Evolutionary conservation across 129 eudicot genomes (phyloP).

Genomic region (Erigeron canadensis): DNA sequence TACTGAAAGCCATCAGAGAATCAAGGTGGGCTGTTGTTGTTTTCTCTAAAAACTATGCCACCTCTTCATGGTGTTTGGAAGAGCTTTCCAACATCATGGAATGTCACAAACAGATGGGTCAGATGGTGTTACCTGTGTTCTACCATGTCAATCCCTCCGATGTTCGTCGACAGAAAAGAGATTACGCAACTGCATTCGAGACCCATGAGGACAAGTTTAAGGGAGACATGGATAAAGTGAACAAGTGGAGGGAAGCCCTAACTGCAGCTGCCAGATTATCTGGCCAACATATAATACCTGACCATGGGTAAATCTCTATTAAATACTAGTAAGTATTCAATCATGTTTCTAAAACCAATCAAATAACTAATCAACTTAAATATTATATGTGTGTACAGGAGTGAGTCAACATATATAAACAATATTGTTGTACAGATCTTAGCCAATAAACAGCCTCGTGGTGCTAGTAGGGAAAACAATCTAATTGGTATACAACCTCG

Average conservation of each 20-base stretch:
- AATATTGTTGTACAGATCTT: too few relatives aligned
- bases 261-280: slow-evolving; percentile 13
- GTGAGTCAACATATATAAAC: too few relatives aligned
- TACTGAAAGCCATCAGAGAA: not conserved
- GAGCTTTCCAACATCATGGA: not conserved
- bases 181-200: slow-evolving; percentile 2
- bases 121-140: slow-evolving; percentile 20
- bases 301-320: too few relatives aligned
- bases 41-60: not conserved
- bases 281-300: slow-evolving; percentile 14
- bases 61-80: not conserved
- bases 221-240: not conserved
- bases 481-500: too few relatives aligned
- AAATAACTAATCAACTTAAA: too few relatives aligned
- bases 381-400: too few relatives aligned
- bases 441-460: too few relatives aligned
- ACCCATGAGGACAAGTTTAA: not conserved
- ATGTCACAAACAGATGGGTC: slow-evolving; percentile 1
- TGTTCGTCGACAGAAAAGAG: not conserved
- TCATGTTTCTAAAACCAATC: too few relatives aligned
- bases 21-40: not conserved
- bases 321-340: too few relatives aligned
- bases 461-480: too few relatives aligned
- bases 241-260: slow-evolving; percentile 5
- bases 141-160: slow-evolving; percentile 24